Base-by-base conservation (phyloP, 2,329 filamentous ascomycete species). In the Nannizziopsis barbatae region DNA sequence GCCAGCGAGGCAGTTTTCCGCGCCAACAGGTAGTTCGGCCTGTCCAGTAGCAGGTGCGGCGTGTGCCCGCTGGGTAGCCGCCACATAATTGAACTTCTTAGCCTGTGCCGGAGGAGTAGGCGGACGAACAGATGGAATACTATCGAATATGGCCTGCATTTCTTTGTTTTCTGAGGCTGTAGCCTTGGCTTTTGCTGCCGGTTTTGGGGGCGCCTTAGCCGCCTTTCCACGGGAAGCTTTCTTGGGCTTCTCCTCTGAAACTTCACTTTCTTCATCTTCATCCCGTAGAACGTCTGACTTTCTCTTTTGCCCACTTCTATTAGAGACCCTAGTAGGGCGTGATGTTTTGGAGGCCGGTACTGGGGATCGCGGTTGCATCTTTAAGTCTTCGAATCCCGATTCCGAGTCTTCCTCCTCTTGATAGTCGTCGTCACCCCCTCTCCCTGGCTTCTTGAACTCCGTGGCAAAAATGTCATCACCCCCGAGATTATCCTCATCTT, bases 1-100 rank as follows among this genome's bases (percentile, higher is more conserved):
- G 0, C 93, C 92, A 47, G 82, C 81, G 49, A 98, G 76, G 62
- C 92, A 98, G 57, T 95, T 93, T 9, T 92, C 86, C 45, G 81
- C 81, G 6, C 92, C 92, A 15, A 79, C 76, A 0, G 92, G 92
- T 43, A 95, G 70, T 12, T 94, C 86, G 27, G 73, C 79, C 9
- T 79, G 80, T 17, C 77, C 72, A 42, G 76, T 75, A 6, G 79
- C 77, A 14, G 86, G 78, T 15, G 80, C 77, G 2, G 79, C 76
- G 77, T 82, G 50, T 73, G 48, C 78, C 73, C 57, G 72, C 65
- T 51, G 46, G 35, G 49, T 64, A 20, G 71, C 72, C 59, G 81
- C 82, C 55, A 77, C 78, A 74, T 79, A 96, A 62, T 93, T 81
- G 58, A 90, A 95, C 59, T 94, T 95, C 42, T 70, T 72, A 18